phyloP scores from a whole-genome alignment of 2,329 filamentous ascomycete species.

The Tolypocladium inflatum region DNA sequence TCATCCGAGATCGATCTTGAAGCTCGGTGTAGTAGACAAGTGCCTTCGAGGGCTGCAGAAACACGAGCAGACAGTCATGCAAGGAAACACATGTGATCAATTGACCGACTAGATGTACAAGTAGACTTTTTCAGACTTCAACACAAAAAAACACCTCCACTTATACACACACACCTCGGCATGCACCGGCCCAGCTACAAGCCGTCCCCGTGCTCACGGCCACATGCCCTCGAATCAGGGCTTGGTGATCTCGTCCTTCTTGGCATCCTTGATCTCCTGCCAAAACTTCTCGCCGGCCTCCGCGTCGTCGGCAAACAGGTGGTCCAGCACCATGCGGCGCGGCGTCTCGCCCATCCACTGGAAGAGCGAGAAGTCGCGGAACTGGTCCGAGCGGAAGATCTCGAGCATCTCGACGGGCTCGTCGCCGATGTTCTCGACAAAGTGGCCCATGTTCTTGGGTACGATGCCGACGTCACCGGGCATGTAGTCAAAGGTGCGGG shows the following conservation, averaged over 20 bases:
- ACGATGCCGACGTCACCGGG: constrained; percentile 71
- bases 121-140: neutral
- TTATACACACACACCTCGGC: neutral
- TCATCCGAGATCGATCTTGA: too few species aligned
- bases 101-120: neutral
- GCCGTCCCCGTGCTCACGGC: neutral
- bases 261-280: constrained; percentile 49
- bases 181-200: neutral
- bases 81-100: neutral
- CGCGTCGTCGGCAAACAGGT: constrained; percentile 53
- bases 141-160: neutral
- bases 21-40: too few species aligned
- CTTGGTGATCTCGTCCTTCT: constrained; percentile 41
- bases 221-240: neutral
- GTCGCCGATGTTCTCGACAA: constrained; percentile 73
- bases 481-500: constrained; percentile 67
- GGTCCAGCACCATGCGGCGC: constrained; percentile 54
- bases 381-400: constrained; percentile 62
- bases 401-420: constrained; percentile 69
- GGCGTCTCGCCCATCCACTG: constrained; percentile 70
- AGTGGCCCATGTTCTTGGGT: constrained; percentile 69
- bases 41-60: too few species aligned
- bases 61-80: neutral
- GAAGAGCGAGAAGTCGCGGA: constrained; percentile 64
- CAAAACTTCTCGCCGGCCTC: constrained; percentile 54